Conservation (phyloP, 1,139 yeast genomes). For the Hemisphaericaspora subhashii region DNA sequence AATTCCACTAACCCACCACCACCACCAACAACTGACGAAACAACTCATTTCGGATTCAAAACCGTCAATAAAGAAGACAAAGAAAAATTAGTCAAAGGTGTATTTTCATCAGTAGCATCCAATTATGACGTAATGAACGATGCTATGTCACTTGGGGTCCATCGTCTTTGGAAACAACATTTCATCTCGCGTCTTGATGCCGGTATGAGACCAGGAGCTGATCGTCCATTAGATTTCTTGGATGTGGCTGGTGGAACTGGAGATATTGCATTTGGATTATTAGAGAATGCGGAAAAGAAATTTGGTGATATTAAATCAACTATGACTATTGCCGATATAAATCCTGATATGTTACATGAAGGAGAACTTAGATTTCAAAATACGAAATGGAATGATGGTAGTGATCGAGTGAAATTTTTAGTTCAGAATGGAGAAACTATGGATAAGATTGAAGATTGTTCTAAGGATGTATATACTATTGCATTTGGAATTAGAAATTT, state of each 20-base stretch:
- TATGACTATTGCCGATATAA: constrained; percentile 93
- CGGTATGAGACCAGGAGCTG: constrained; percentile 86
- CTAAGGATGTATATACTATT: constrained; percentile 93
- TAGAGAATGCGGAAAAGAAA: constrained; percentile 83
- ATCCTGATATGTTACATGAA: constrained; percentile 92
- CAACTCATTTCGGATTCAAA: constrained; percentile 92
- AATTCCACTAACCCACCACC: constrained; percentile 4
- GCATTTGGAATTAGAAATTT: constrained; percentile 98
- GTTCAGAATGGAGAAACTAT: constrained; percentile 93
- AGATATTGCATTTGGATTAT: constrained; percentile 92
- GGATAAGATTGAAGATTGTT: constrained; percentile 79
- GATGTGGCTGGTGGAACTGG: constrained; percentile 99
- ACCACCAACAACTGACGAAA: constrained; percentile 19
- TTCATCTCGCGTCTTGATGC: constrained; percentile 87
- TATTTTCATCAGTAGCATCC: constrained; percentile 91
- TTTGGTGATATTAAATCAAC: constrained; percentile 74
- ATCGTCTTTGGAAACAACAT: constrained; percentile 92
- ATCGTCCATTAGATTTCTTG: constrained; percentile 75
- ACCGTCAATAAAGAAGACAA: constrained; percentile 81
- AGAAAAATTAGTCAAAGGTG: constrained; percentile 84
- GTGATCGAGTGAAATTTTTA: constrained; percentile 68
- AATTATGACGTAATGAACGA: constrained; percentile 97
- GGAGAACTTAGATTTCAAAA: constrained; percentile 74
- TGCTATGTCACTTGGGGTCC: constrained; percentile 95
- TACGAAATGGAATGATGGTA: constrained; percentile 53